Percentiles rank a stretch among this genome's conserved stretches.
Conservation (phyloP, 2,329 filamentous ascomycete species). For the Thielaviopsis euricoi region DNA sequence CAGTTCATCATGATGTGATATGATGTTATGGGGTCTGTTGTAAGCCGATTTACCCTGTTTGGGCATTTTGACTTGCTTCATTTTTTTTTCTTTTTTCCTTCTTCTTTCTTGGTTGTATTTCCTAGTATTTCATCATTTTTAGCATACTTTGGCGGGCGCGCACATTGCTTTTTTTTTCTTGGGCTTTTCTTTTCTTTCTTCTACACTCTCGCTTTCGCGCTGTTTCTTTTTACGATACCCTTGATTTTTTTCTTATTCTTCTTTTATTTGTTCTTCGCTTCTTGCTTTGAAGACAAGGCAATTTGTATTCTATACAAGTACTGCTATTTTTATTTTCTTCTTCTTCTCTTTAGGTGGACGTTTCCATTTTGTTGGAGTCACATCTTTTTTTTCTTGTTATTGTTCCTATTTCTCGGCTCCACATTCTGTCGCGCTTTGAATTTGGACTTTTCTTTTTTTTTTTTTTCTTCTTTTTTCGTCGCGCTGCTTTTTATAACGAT, state of each 20-base stretch:
- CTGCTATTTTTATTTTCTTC: neutral
- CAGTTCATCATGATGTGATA: constrained; percentile 3
- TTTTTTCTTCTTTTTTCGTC: too few species aligned
- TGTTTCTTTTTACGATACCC: neutral
- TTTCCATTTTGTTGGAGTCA: neutral
- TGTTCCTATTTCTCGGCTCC: neutral
- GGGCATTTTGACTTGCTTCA: neutral
- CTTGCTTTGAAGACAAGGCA: constrained; percentile 1
- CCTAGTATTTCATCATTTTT: neutral
- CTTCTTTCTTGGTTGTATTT: neutral
- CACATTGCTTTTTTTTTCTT: neutral
- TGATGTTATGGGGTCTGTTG: too few species aligned
- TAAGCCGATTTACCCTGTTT: neutral
- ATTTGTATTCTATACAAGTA: neutral
- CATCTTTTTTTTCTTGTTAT: neutral
- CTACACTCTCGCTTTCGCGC: neutral
- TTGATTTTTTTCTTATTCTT: neutral
- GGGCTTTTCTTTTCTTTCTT: neutral
- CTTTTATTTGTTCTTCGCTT: constrained; percentile 3
- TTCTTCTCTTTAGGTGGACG: neutral
- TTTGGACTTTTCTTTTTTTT: too few species aligned
- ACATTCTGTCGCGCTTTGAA: too few species aligned
- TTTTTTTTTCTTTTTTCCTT: neutral
- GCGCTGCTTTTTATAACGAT: too few species aligned
- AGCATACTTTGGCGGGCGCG: neutral